Evolutionary conservation across 495 filamentous ascomycete genomes (phyloP), one percentile per base, ranked within the genome.

Genomic region (Trichoderma parareesei): DNA sequence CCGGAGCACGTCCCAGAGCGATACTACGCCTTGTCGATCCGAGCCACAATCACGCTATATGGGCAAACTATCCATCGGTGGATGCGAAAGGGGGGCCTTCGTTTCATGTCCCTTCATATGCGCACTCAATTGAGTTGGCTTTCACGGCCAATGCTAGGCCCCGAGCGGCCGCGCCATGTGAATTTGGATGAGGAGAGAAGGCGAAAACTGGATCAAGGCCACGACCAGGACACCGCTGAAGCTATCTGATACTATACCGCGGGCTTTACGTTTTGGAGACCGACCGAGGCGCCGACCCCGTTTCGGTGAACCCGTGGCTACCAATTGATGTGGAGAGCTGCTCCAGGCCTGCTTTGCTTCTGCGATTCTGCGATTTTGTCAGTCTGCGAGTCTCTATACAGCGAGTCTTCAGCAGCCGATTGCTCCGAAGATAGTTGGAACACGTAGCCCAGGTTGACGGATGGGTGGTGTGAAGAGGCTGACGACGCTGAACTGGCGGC

Each of bases 391-490:
- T 27, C 27, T 27, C 40, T 41, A 18, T 48, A 48, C 11, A 48
- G 13, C n/a, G n/a, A 48, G n/a, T 11, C 44, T 9, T 16, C 37
- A 27, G 27, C 48, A 55, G 33, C 48, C 48, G 20, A 20, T 27
- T 55, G n/a, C 33, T 4, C 33, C 33, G 9, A 35, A 38, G 37
- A 57, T 18, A 4, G 33, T 35, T 57, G 7, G 27, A 38, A 57
- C 33, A 35, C 53, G 53, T 57, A 57, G 53, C 27, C 20, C 5
- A 33, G 11, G 13, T 57, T 37, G 7, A 27, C 27, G 27, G 27
- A 27, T 35, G 53, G 46, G 11, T 57, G 53, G 53, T 57, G 53
- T 57, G 53, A 57, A 57, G 53, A 57, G 10, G 53, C 53, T 57
- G 35, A 57, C 53, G 53, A 57, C 20, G 53, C 33, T 16, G 53